These are phyloP conservation scores for Nitzschia putrida DNA, from an alignment of 108 stramenopile genomes.

Conservation along the genomic window DNA sequence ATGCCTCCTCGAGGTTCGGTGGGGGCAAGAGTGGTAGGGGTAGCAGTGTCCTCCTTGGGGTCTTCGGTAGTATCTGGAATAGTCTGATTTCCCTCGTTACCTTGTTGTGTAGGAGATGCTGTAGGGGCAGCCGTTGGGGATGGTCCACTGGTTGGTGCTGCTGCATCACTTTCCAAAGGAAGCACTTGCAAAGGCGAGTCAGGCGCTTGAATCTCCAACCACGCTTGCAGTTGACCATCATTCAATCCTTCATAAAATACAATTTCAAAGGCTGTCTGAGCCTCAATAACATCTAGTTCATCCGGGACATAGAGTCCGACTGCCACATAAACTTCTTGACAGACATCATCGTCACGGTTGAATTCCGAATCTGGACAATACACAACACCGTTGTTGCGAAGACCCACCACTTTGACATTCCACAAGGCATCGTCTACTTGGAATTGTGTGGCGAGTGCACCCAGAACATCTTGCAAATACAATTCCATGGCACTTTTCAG, in stretches of 20 bases:
- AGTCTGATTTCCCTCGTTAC: too few species aligned
- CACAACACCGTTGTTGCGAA: not conserved
- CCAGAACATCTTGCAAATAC: not conserved
- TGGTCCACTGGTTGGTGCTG: too few species aligned
- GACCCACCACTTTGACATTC: not conserved
- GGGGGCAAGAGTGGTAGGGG: too few species aligned
- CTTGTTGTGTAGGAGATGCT: too few species aligned
- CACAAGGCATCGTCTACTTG: not conserved
- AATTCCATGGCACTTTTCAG: not conserved
- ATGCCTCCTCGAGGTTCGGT: not conserved
- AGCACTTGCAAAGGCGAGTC: not conserved
- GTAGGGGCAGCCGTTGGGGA: too few species aligned
- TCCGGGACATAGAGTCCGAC: not conserved
- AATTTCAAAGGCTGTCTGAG: not conserved
- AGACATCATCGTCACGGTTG: not conserved
- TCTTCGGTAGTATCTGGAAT: too few species aligned
- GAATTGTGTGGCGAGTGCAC: not conserved
- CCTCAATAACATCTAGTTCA: not conserved
- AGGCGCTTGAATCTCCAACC: not conserved
- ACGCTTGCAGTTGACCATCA: not conserved
- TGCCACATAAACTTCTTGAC: not conserved
- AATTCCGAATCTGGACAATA: not conserved
- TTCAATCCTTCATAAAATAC: not conserved
- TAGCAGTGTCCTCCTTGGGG: too few species aligned
- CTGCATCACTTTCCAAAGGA: too few species aligned